Evolutionary conservation across 352 stramenopile species (phyloP).

Genomic region (Phytopythium oedochilum): DNA sequence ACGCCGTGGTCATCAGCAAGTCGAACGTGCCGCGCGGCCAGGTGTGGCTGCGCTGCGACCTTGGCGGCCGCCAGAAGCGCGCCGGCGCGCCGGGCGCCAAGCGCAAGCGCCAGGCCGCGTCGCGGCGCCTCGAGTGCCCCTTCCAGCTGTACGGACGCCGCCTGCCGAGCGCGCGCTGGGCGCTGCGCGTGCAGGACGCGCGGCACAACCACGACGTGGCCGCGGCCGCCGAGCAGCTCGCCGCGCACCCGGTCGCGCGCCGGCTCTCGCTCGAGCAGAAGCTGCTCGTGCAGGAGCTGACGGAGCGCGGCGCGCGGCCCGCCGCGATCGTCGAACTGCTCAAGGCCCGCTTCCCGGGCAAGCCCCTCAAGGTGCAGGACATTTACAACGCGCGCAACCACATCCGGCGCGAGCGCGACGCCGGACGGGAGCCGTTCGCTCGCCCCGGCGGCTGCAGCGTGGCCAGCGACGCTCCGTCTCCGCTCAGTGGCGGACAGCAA

Average conservation of each 20-base stretch:
- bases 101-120: constrained; percentile 27
- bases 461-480: not conserved
- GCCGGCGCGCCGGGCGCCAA: not conserved
- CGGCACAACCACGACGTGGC: constrained; percentile 29
- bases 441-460: not conserved
- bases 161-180: constrained; percentile 18
- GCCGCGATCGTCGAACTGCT: constrained; percentile 30
- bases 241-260: constrained; percentile 21
- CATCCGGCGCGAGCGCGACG: constrained; percentile 31
- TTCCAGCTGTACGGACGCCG: constrained; percentile 39
- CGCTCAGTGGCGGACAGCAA: not conserved
- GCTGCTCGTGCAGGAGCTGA: constrained; percentile 30
- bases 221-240: constrained; percentile 16
- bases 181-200: constrained; percentile 27
- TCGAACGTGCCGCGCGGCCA: constrained; percentile 42
- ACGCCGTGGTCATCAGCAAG: constrained; percentile 39
- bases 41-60: constrained; percentile 42
- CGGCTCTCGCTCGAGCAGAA: constrained; percentile 35
- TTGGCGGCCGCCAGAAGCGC: constrained; percentile 22
- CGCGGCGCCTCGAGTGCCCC: constrained; percentile 30
- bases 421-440: constrained; percentile 24
- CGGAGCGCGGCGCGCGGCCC: constrained; percentile 21
- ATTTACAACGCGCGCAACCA: constrained; percentile 51
- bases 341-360: constrained; percentile 30
- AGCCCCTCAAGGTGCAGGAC: constrained; percentile 42